Conservation (phyloP, 1,284 basidiomycete genomes). For the Pascua sp. region DNA sequence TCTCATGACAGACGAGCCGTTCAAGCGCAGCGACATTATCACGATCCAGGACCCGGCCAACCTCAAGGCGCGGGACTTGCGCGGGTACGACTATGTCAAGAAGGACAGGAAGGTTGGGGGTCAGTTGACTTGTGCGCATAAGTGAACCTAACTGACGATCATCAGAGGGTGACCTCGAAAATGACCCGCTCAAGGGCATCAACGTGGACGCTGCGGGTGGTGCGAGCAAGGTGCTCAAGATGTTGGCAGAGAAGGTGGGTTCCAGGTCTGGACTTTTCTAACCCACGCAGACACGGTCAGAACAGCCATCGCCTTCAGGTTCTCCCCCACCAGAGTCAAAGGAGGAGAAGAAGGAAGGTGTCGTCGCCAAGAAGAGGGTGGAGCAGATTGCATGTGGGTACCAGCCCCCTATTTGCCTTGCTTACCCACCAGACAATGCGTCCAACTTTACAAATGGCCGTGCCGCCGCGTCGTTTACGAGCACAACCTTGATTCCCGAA, state of each 20-base stretch:
- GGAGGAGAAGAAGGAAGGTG: slow-evolving; percentile 41
- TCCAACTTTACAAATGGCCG: slow-evolving; percentile 87
- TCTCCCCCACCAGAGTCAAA: background rate
- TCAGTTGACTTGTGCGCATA: slow-evolving; percentile 13
- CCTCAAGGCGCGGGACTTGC: slow-evolving; percentile 44
- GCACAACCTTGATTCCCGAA: slow-evolving; percentile 80
- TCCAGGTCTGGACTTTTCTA: background rate
- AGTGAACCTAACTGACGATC: background rate
- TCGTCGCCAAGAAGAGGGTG: slow-evolving; percentile 39
- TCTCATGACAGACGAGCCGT: slow-evolving; percentile 76
- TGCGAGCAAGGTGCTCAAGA: slow-evolving; percentile 49
- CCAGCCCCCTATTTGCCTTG: too few relatives aligned
- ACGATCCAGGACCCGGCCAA: slow-evolving; percentile 65
- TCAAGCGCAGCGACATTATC: slow-evolving; percentile 86
- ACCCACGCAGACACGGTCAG: slow-evolving; percentile 30
- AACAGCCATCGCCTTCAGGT: slow-evolving; percentile 19
- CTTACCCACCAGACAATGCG: slow-evolving; percentile 66
- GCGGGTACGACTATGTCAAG: slow-evolving; percentile 51
- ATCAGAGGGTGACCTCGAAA: slow-evolving; percentile 39
- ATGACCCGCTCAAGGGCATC: slow-evolving; percentile 48
- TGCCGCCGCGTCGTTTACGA: slow-evolving; percentile 87
- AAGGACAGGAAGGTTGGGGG: slow-evolving; percentile 46
- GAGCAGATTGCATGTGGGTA: slow-evolving; percentile 42
- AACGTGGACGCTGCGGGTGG: slow-evolving; percentile 51
- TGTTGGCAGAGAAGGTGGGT: slow-evolving; percentile 49